phyloP scores from a whole-genome alignment of 805 yeast genomes.

The Torulaspora quercuum region DNA sequence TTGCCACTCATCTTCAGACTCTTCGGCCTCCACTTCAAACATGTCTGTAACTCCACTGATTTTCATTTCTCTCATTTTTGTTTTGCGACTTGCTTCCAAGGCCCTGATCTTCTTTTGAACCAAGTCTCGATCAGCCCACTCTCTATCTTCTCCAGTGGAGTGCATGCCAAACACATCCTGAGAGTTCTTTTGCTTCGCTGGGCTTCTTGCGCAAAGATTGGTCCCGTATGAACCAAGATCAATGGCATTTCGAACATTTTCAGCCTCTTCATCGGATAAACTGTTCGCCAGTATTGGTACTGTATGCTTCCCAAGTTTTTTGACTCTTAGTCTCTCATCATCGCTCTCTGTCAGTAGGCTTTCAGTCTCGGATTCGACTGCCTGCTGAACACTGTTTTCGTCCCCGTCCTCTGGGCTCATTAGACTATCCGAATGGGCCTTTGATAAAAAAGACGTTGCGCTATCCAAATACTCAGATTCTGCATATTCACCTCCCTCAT shows the following conservation, averaged over 20 bases:
- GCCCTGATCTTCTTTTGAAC: constrained; percentile 10
- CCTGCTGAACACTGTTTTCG: constrained; percentile 28
- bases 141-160: constrained; percentile 1
- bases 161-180: constrained; percentile 1
- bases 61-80: constrained; percentile 45
- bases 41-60: constrained; percentile 55
- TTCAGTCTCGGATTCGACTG: constrained; percentile 31
- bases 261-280: constrained; percentile 8
- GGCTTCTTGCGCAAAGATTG: constrained; percentile 15
- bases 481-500: constrained; percentile 3
- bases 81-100: constrained; percentile 22
- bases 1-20: constrained; percentile 85
- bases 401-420: constrained; percentile 19
- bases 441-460: constrained; percentile 4
- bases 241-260: constrained; percentile 19
- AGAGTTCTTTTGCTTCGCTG: not conserved
- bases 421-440: constrained; percentile 11
- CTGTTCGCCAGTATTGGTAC: constrained; percentile 10
- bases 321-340: constrained; percentile 8
- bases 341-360: constrained; percentile 6
- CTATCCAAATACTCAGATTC: constrained; percentile 8
- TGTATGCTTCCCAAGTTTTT: constrained; percentile 17
- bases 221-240: constrained; percentile 33
- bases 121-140: not conserved
- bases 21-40: constrained; percentile 80